Evolutionary conservation across 2,329 filamentous ascomycete species (phyloP).

Genomic region (Ophiostoma populinum): DNA sequence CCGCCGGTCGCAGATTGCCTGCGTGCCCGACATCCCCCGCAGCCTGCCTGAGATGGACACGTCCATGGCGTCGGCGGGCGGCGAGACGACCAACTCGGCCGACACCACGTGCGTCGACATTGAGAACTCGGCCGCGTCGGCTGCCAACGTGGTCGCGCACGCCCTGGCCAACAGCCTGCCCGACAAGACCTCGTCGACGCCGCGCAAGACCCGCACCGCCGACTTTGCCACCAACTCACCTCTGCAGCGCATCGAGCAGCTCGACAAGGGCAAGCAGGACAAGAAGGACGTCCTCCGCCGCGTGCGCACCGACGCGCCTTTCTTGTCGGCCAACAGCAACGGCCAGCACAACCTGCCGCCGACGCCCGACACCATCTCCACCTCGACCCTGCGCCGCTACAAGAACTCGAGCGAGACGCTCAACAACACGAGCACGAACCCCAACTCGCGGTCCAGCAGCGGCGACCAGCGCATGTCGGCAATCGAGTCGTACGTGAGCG

Average conservation of each 20-base stretch:
- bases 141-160: constrained; percentile 3
- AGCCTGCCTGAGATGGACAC: constrained; percentile 1
- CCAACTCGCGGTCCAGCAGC: constrained; percentile 13
- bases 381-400: constrained; percentile 32
- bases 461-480: constrained; percentile 5
- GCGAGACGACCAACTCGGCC: not conserved
- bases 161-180: constrained; percentile 1
- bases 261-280: constrained; percentile 22
- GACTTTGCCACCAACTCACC: constrained; percentile 29
- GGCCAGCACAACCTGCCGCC: constrained; percentile 33
- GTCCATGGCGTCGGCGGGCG: not conserved
- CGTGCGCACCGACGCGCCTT: constrained; percentile 30
- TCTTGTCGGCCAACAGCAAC: constrained; percentile 21
- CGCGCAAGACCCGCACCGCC: constrained; percentile 19
- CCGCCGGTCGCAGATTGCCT: constrained; percentile 5
- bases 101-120: not conserved
- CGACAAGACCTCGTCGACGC: not conserved
- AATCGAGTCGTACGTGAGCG: constrained; percentile 4
- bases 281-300: constrained; percentile 30
- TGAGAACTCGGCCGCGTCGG: constrained; percentile 10
- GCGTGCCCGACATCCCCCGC: constrained; percentile 7
- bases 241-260: constrained; percentile 28
- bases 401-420: constrained; percentile 34
- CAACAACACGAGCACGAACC: constrained; percentile 16
- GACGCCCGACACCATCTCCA: constrained; percentile 42